Percentiles rank a stretch among this genome's conserved stretches.
Conservation (phyloP, 177 flowering plant genomes). For the Vitis hybrid region DNA sequence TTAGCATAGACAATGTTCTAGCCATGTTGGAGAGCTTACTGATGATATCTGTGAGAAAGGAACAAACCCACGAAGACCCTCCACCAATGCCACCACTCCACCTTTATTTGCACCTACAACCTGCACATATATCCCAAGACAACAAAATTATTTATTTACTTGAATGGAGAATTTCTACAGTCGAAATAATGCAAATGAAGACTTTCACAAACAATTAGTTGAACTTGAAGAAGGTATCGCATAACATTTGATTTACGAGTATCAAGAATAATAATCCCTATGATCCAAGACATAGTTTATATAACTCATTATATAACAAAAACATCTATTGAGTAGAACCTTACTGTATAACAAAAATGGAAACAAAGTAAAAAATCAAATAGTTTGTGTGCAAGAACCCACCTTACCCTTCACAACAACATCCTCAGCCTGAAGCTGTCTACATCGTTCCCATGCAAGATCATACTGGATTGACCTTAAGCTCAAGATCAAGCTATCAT, state of each 20-base stretch:
- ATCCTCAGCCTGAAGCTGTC: conserved; percentile 97
- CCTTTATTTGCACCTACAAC: conserved; percentile 85
- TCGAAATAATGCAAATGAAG: background rate
- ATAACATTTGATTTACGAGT: background rate
- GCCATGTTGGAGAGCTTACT: conserved; percentile 41
- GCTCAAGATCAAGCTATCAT: conserved; percentile 86
- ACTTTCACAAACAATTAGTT: background rate
- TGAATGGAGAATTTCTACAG: background rate
- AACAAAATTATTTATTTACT: background rate
- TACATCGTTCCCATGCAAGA: conserved; percentile 92
- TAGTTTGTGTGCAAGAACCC: conserved; percentile 18
- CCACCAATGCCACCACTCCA: conserved; percentile 86
- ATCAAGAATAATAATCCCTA: background rate
- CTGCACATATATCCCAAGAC: conserved; percentile 33
- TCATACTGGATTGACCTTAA: conserved; percentile 64
- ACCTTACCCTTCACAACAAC: conserved; percentile 94
- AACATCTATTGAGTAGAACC: background rate
- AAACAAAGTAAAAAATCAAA: background rate
- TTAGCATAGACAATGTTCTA: background rate
- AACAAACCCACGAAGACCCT: conserved; percentile 89
- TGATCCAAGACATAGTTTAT: background rate
- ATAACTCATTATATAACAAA: too few species aligned
- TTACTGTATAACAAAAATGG: background rate
- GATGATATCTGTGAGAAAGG: conserved; percentile 96
- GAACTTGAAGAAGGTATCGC: background rate